Base-by-base conservation (phyloP, 2,329 filamentous ascomycete genomes). In the Colletotrichum sp. region DNA sequence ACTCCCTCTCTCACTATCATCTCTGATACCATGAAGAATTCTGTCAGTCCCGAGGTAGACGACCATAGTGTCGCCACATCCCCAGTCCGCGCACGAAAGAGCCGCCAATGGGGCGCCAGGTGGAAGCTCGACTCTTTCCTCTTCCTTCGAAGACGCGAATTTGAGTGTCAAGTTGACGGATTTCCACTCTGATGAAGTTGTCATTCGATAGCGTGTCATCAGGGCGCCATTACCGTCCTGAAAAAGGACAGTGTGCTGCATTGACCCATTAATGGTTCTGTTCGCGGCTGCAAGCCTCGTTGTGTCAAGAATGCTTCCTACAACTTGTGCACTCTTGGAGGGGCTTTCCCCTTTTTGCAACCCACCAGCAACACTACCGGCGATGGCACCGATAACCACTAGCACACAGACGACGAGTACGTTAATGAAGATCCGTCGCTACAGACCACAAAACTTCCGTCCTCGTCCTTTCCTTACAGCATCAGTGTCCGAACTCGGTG, bases 391-490 rank as follows among this genome's bases (percentile, higher is more conserved):
- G 18, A 43, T 4, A n/a, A 43, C 38, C 38, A 43, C 18, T 2
- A 43, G 38, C 38, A 43, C 0, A 43, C 38, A 43, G 38, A 43
- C 38, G 38, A 43, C 38, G 38, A 43, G 38, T 43, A n/a, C 8
- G 2, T 1, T n/a, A 8, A 43, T 21, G 1, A 21, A 52, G 6
- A 3, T 52, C n/a, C 43, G 43, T 21, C 16, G 18, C 2, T 10
- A 52, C 4, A 52, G 3, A 21, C 43, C n/a, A 18, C 9, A 52
- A 18, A 52, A 21, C n/a, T 21, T 52, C 8, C 43, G 43, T 12
- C n/a, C n/a, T 9, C 0, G 12, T 4, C 43, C 43, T n/a, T 13
- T 13, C 0, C 16, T 52, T 5, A 8, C 12, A 18, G 18, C 16
- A 18, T 52, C 43, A 1, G 43, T 13, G n/a, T 52, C 43, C 16